Evolutionary conservation across 2,329 filamentous ascomycete genomes (phyloP).

Genomic region (Boeremia exigua): DNA sequence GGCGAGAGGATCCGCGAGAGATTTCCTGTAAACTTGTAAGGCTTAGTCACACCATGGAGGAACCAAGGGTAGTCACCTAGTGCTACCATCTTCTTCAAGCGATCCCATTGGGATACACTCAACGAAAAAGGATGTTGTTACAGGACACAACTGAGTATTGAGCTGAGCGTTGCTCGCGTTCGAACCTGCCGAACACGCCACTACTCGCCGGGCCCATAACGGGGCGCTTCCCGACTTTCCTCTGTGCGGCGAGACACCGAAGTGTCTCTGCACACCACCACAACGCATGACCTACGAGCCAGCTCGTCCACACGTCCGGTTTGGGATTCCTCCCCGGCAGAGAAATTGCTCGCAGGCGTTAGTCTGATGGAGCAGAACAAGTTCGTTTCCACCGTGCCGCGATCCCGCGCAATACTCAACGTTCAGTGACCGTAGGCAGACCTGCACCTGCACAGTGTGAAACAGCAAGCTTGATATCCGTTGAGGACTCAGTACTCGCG

Average conservation of each 20-base stretch:
- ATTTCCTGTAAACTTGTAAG: slow-evolving; percentile 38
- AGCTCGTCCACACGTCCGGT: background rate
- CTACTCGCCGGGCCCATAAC: background rate
- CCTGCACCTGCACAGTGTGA: too few relatives aligned
- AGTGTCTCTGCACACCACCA: background rate
- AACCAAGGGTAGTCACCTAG: background rate
- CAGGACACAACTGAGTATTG: background rate
- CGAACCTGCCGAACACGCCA: background rate
- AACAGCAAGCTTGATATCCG: too few relatives aligned
- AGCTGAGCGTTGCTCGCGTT: background rate
- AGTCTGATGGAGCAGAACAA: background rate
- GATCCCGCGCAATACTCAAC: too few relatives aligned
- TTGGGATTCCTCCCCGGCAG: background rate
- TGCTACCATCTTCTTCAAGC: background rate
- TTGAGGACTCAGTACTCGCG: too few relatives aligned
- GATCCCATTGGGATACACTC: background rate
- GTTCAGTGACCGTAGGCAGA: too few relatives aligned
- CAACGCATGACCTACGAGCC: background rate
- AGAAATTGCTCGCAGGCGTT: background rate
- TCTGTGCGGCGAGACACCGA: background rate
- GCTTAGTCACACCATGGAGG: too few relatives aligned
- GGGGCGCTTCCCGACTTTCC: background rate
- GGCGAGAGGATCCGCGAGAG: slow-evolving; percentile 55
- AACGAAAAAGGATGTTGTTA: background rate
- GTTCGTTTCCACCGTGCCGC: background rate